Conservation (phyloP, 106 monocot species). For the Vanilla planifolia region DNA sequence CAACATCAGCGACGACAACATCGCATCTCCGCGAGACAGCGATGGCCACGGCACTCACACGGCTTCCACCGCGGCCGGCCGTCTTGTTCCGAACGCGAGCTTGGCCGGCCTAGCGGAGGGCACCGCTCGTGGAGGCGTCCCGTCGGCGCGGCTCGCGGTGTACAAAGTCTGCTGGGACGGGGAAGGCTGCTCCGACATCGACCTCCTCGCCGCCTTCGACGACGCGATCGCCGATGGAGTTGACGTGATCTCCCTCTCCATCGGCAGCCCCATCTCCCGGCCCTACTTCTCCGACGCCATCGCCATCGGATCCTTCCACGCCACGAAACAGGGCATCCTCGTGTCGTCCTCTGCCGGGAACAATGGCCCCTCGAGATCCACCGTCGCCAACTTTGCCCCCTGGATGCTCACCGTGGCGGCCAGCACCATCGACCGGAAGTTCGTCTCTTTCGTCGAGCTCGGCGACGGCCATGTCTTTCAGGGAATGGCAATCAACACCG, state of each 20-base stretch:
- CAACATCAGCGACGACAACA: not conserved
- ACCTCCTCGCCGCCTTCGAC: slow-evolving; percentile 42
- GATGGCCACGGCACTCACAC: slow-evolving; percentile 30
- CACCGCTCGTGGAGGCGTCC: slow-evolving; percentile 11
- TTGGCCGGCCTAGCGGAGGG: slow-evolving; percentile 13
- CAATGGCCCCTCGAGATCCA: slow-evolving; percentile 19
- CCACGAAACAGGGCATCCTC: slow-evolving; percentile 24
- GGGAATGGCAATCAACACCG: slow-evolving; percentile 20
- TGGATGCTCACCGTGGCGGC: slow-evolving; percentile 49
- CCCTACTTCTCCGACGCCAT: slow-evolving; percentile 30
- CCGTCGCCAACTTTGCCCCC: slow-evolving; percentile 31
- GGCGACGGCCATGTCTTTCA: slow-evolving; percentile 20
- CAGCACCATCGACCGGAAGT: slow-evolving; percentile 30
- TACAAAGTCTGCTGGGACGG: slow-evolving; percentile 16
- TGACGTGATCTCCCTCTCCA: slow-evolving; percentile 29
- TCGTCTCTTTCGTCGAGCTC: slow-evolving; percentile 21
- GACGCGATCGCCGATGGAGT: slow-evolving; percentile 31
- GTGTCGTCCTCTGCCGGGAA: slow-evolving; percentile 42
- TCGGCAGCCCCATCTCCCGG: slow-evolving; percentile 1
- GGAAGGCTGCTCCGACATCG: slow-evolving; percentile 25
- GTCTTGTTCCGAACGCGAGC: not conserved
- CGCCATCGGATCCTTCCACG: slow-evolving; percentile 36
- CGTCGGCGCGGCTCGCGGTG: slow-evolving; percentile 5
- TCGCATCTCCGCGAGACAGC: slow-evolving; percentile 8
- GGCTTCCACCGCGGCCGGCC: slow-evolving; percentile 16